Conservation (phyloP, 257 asterid genomes). For the Coffea eugenioides region DNA sequence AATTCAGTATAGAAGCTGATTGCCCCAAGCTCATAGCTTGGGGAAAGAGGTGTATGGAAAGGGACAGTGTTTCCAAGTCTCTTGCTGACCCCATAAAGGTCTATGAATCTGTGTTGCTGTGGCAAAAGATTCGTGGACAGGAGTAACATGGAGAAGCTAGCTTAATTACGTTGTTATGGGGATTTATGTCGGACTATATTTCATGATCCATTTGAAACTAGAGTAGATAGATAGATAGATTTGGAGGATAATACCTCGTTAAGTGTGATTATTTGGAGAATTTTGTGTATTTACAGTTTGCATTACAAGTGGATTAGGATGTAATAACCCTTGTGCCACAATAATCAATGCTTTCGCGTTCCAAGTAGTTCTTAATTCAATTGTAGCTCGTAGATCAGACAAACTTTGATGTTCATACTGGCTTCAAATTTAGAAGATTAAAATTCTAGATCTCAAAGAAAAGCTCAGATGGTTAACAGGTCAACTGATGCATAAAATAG, state of each 20-base stretch:
- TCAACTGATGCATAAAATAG: too few relatives aligned
- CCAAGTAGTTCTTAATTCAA: too few relatives aligned
- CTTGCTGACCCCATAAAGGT: constrained; percentile 15
- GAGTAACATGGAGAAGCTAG: constrained; percentile 11
- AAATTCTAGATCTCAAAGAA: too few relatives aligned
- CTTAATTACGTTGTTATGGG: background rate
- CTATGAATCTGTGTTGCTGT: constrained; percentile 10
- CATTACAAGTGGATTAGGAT: too few relatives aligned
- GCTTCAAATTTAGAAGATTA: too few relatives aligned
- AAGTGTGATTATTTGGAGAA: background rate
- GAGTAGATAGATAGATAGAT: too few relatives aligned
- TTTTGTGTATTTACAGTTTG: background rate
- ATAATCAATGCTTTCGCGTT: too few relatives aligned
- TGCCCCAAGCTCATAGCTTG: constrained; percentile 24
- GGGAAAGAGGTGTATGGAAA: constrained; percentile 26
- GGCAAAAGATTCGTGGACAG: background rate
- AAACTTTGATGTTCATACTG: too few relatives aligned
- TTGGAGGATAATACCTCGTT: too few relatives aligned
- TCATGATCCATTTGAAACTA: background rate
- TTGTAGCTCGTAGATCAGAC: too few relatives aligned
- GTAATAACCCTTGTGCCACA: too few relatives aligned
- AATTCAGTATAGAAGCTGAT: constrained; percentile 10
- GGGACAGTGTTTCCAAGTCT: constrained; percentile 23
- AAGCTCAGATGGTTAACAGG: too few relatives aligned
- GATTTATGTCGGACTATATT: background rate